A percentile compares a stretch with the other conserved stretches of the same genome.
phyloP scores from a whole-genome alignment of 495 filamentous ascomycete genomes.

The Lophiotrema nucula region DNA sequence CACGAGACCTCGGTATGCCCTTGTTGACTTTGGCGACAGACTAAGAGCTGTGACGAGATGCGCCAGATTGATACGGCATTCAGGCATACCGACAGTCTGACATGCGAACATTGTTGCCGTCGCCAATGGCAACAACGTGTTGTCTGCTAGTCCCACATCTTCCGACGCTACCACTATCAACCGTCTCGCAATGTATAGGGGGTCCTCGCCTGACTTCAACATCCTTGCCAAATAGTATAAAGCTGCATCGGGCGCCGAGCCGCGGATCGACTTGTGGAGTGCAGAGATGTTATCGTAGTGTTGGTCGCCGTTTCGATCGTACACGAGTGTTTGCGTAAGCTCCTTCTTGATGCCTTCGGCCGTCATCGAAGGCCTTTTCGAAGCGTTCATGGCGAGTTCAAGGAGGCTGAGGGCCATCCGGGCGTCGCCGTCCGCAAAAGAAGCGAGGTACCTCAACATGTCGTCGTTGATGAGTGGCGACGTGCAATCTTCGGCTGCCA shows the following conservation, averaged over 20 bases:
- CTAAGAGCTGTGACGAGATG: constrained; percentile 84
- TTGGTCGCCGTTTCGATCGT: constrained; percentile 91
- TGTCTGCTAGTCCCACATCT: constrained; percentile 90
- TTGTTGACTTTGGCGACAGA: constrained; percentile 77
- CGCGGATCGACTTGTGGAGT: constrained; percentile 93
- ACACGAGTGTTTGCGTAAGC: constrained; percentile 86
- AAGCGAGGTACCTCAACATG: constrained; percentile 74
- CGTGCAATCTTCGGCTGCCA: constrained; percentile 42
- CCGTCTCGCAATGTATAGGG: constrained; percentile 84
- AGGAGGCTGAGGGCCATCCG: constrained; percentile 89
- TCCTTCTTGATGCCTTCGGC: constrained; percentile 71
- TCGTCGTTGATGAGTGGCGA: constrained; percentile 68
- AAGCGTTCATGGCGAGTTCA: constrained; percentile 73
- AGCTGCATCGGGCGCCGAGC: constrained; percentile 78
- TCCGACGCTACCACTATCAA: constrained; percentile 91
- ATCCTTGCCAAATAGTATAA: constrained; percentile 94
- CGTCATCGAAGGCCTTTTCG: constrained; percentile 51
- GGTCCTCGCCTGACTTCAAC: constrained; percentile 95
- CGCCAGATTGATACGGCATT: constrained; percentile 87
- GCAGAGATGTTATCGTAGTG: constrained; percentile 96
- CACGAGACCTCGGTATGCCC: constrained; percentile 78
- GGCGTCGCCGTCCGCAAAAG: constrained; percentile 88
- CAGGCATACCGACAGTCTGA: constrained; percentile 89
- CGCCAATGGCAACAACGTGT: constrained; percentile 76
- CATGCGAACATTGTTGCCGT: constrained; percentile 80